phyloP scores from a whole-genome alignment of 73 alveolate species.

The Paramecium bursaria region DNA sequence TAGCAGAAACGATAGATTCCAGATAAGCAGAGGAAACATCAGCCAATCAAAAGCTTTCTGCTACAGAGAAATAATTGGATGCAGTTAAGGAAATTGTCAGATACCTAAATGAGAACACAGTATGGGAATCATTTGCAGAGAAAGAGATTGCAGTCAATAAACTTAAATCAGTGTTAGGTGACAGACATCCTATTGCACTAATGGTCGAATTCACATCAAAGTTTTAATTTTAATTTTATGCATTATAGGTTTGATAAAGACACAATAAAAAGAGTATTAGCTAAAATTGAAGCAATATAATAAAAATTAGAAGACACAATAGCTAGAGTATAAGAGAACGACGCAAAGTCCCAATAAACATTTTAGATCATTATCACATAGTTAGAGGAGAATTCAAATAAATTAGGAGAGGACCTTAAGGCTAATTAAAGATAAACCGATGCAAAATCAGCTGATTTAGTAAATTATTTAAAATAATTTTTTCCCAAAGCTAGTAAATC shows the following conservation, averaged over 20 bases:
- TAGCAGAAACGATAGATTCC: background rate
- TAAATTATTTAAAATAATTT: background rate
- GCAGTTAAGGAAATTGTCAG: constrained; percentile 17
- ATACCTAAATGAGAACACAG: background rate
- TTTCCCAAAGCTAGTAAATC: background rate
- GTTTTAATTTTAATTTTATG: too few relatives aligned
- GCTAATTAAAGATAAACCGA: constrained; percentile 21
- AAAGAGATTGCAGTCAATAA: constrained; percentile 25
- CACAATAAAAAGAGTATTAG: constrained; percentile 34
- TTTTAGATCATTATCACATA: background rate
- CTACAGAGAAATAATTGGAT: background rate
- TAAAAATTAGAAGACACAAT: constrained; percentile 8
- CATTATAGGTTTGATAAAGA: constrained; percentile 31
- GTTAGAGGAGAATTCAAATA: constrained; percentile 3
- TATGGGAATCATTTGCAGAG: constrained; percentile 7
- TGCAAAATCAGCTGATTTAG: constrained; percentile 21
- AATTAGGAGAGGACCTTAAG: constrained; percentile 1
- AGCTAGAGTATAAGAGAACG: background rate
- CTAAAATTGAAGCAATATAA: constrained; percentile 40
- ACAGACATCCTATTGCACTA: constrained; percentile 25
- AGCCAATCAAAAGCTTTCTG: background rate
- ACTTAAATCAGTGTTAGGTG: constrained; percentile 13
- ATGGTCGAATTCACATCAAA: constrained; percentile 35
- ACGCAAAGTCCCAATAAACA: constrained; percentile 3
- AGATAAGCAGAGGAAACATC: background rate